These are phyloP conservation scores for Sarocladium brachiariae DNA, from an alignment of 2,329 filamentous ascomycete genomes.

Conservation along the genomic window DNA sequence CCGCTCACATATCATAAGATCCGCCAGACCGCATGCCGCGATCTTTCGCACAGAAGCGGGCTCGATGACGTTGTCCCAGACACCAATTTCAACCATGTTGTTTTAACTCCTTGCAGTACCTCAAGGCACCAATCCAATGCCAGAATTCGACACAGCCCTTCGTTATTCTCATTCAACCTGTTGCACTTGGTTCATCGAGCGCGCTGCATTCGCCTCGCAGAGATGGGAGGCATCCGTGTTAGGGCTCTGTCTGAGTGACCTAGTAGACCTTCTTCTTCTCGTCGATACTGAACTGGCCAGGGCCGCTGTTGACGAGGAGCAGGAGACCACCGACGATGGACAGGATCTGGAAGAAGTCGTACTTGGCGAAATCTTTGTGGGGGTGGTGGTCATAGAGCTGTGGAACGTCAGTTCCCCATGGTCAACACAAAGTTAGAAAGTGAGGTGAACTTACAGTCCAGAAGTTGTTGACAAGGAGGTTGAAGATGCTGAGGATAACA, in stretches of 20 bases:
- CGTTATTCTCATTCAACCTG: neutral
- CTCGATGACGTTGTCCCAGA: conserved; percentile 3
- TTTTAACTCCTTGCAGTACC: neutral
- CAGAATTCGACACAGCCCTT: neutral
- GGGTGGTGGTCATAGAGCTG: conserved; percentile 96
- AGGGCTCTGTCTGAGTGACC: neutral
- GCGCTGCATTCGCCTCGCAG: neutral
- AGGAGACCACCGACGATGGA: conserved; percentile 97
- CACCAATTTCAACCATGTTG: conserved; percentile 1
- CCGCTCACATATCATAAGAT: no score
- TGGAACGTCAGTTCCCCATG: conserved; percentile 11
- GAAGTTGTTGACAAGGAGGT: conserved; percentile 98
- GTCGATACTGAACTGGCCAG: conserved; percentile 94
- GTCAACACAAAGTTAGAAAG: neutral
- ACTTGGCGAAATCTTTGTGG: conserved; percentile 99
- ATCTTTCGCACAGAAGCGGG: neutral
- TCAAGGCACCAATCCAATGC: neutral
- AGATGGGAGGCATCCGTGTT: neutral
- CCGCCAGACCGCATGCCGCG: no score
- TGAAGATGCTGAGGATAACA: conserved; percentile 92
- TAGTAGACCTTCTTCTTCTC: conserved; percentile 99
- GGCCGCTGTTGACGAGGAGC: conserved; percentile 96
- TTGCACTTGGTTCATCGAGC: neutral
- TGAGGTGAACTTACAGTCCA: conserved; percentile 71
- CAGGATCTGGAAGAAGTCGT: conserved; percentile 99